Evolutionary conservation across 2,329 filamentous ascomycete genomes (phyloP).

Genomic region (Chrysosporium queenslandicum): DNA sequence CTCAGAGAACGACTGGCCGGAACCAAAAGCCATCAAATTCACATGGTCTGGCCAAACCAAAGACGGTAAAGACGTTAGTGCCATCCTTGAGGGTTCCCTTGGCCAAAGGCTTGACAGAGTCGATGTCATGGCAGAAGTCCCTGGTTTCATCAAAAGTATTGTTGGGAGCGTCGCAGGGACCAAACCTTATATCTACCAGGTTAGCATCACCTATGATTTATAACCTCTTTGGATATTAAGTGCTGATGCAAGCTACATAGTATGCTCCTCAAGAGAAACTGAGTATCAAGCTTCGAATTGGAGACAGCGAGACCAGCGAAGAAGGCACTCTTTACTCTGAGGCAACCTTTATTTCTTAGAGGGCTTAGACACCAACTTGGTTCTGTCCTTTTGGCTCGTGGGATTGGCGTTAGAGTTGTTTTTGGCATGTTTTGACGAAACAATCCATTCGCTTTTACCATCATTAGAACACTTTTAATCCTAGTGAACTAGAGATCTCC

Average conservation of each 20-base stretch:
- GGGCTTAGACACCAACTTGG: background rate
- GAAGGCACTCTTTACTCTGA: conserved; percentile 73
- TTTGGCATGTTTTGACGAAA: background rate
- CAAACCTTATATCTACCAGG: conserved; percentile 96
- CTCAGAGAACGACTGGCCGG: conserved; percentile 74
- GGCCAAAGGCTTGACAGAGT: conserved; percentile 67
- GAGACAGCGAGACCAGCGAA: conserved; percentile 67
- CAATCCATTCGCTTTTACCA: background rate
- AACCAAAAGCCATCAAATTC: conserved; percentile 65
- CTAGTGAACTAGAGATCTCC: conserved; percentile 3
- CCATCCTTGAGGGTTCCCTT: conserved; percentile 57
- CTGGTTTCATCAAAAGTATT: conserved; percentile 89
- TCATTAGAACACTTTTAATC: conserved; percentile 13
- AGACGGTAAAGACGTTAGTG: conserved; percentile 64
- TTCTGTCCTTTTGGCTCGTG: background rate
- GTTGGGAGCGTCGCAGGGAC: conserved; percentile 81
- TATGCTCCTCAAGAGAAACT: conserved; percentile 58
- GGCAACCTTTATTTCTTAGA: conserved; percentile 83
- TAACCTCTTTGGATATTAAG: conserved; percentile 9
- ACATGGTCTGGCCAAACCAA: conserved; percentile 68
- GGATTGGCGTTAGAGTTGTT: conserved; percentile 17
- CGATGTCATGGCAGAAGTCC: conserved; percentile 94
- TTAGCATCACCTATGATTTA: conserved; percentile 31
- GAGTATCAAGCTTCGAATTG: conserved; percentile 72
- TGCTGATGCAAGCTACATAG: conserved; percentile 39